A percentile compares a stretch with the other conserved stretches of the same genome.
These are phyloP conservation scores for Lodderomyces jiufengensis DNA, from an alignment of 1,139 yeast genomes.

Conservation along the genomic window DNA sequence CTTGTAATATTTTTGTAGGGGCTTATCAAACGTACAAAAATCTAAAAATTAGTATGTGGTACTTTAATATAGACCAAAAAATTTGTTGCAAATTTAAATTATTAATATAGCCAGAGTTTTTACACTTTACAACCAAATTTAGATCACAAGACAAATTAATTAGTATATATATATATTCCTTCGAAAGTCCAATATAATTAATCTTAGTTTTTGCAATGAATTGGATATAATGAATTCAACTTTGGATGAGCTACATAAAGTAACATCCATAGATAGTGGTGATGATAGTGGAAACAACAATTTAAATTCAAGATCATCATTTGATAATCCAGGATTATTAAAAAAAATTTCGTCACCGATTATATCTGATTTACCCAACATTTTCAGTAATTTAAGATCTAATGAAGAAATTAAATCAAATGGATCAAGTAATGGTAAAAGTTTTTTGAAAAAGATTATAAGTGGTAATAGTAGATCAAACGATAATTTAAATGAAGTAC, in stretches of 20 bases:
- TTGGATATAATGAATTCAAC: too few relatives aligned
- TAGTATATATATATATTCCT: too few relatives aligned
- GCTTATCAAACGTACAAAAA: too few relatives aligned
- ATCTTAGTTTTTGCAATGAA: too few relatives aligned
- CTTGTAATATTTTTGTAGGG: too few relatives aligned
- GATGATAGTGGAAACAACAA: constrained; percentile 1
- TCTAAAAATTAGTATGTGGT: too few relatives aligned
- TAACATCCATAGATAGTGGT: constrained; percentile 9
- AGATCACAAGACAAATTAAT: too few relatives aligned
- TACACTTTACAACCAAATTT: too few relatives aligned
- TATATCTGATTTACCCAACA: constrained; percentile 22
- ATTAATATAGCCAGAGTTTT: too few relatives aligned
- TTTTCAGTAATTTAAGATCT: constrained; percentile 22
- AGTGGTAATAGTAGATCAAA: constrained; percentile 10
- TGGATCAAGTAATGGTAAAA: constrained; percentile 8
- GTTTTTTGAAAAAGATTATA: constrained; percentile 14
- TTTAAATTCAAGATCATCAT: neutral
- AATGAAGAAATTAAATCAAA: constrained; percentile 16
- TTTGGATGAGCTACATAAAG: constrained; percentile 1
- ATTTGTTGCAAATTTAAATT: too few relatives aligned
- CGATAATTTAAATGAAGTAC: constrained; percentile 10
- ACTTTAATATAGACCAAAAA: too few relatives aligned
- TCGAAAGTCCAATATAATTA: too few relatives aligned
- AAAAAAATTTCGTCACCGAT: constrained; percentile 19
- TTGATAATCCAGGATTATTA: neutral